These are phyloP conservation scores for Penicillium nucicola DNA, from an alignment of 495 filamentous ascomycete genomes.

Conservation along the genomic window DNA sequence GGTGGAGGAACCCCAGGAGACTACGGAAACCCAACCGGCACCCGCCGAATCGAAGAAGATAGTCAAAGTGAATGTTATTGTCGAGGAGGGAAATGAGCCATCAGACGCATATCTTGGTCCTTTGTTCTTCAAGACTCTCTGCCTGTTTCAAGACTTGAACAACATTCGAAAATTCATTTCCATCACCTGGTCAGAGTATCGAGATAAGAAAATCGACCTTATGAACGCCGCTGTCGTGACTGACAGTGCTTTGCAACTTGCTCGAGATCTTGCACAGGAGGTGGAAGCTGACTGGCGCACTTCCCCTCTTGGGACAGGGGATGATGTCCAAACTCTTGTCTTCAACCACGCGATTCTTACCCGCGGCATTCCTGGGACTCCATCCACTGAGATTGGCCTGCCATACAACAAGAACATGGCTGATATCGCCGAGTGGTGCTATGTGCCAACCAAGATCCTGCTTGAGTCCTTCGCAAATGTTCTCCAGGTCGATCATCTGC, in stretches of 20 bases:
- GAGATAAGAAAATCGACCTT: slow-evolving; percentile 27
- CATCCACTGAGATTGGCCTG: slow-evolving; percentile 25
- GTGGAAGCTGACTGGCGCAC: slow-evolving; percentile 18
- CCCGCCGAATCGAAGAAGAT: slow-evolving; percentile 18
- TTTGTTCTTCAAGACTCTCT: slow-evolving; percentile 27
- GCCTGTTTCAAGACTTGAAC: slow-evolving; percentile 25
- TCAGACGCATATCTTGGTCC: slow-evolving; percentile 13
- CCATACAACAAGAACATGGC: slow-evolving; percentile 31
- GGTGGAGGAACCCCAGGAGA: slow-evolving; percentile 30
- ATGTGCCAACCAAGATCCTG: slow-evolving; percentile 18
- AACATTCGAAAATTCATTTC: slow-evolving; percentile 26
- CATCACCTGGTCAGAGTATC: slow-evolving; percentile 30
- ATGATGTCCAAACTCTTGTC: slow-evolving; percentile 22
- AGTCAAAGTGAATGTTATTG: slow-evolving; percentile 20
- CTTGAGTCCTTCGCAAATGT: slow-evolving; percentile 27
- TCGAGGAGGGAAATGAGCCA: slow-evolving; percentile 24
- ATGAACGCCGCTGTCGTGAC: slow-evolving; percentile 32
- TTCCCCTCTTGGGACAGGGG: slow-evolving; percentile 12
- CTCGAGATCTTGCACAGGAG: slow-evolving; percentile 19
- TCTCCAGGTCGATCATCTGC: slow-evolving; percentile 19
- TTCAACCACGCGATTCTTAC: slow-evolving; percentile 6
- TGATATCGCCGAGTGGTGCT: slow-evolving; percentile 28
- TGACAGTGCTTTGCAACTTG: slow-evolving; percentile 29
- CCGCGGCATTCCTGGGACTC: slow-evolving; percentile 14
- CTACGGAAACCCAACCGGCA: background rate